Percentiles rank a stretch among this genome's conserved stretches.
Conservation (phyloP, 116 monocot species). For the Phalaenopsis hybrid region DNA sequence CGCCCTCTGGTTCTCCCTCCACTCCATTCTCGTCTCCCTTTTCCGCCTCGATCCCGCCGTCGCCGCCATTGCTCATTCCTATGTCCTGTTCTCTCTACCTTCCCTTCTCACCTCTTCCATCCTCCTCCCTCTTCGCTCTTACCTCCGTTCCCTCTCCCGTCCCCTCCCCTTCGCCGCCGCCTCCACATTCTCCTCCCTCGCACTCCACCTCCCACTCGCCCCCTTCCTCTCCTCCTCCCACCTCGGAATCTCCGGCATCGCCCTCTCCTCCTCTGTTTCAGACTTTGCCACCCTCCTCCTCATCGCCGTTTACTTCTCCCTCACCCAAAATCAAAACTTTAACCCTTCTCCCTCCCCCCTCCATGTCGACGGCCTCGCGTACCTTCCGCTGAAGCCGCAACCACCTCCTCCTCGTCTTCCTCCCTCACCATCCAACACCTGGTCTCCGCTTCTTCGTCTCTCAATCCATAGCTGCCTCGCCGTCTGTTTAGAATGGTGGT, state of each 20-base stretch:
- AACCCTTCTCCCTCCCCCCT: no score
- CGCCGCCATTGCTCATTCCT: conserved; percentile 30
- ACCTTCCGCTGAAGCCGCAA: background rate
- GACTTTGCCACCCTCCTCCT: conserved; percentile 42
- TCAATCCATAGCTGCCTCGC: conserved; percentile 46
- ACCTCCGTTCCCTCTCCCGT: conserved; percentile 33
- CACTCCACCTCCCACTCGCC: conserved; percentile 39
- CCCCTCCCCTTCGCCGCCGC: conserved; percentile 37
- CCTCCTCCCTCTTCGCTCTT: conserved; percentile 48
- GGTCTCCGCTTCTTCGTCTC: conserved; percentile 34
- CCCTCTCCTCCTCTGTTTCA: conserved; percentile 32
- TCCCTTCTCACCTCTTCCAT: conserved; percentile 46
- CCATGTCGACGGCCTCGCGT: background rate
- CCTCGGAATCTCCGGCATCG: conserved; percentile 47
- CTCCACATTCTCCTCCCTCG: conserved; percentile 30
- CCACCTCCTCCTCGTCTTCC: background rate
- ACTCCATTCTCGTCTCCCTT: conserved; percentile 15
- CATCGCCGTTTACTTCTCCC: conserved; percentile 20
- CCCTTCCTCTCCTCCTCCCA: conserved; percentile 20
- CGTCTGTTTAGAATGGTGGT: conserved; percentile 71
- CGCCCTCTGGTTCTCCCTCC: conserved; percentile 38
- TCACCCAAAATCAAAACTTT: background rate
- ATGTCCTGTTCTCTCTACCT: conserved; percentile 39
- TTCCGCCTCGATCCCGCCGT: conserved; percentile 43
- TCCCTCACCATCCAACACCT: conserved; percentile 7